Conservation (phyloP, 2,329 filamentous ascomycete species). For the Calonectria multiphialidica region DNA sequence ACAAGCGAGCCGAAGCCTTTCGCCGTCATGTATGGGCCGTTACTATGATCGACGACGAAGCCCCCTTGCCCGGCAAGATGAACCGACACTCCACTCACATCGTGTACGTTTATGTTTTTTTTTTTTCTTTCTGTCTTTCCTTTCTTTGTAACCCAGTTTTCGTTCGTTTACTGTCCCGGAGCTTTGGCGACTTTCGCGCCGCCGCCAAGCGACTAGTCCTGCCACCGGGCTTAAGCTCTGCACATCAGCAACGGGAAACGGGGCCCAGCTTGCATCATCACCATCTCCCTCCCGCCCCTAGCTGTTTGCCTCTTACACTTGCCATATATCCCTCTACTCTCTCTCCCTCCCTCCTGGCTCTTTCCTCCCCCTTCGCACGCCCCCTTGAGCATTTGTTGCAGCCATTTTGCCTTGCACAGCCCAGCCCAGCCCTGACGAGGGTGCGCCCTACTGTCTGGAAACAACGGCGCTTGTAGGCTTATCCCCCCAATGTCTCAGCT, state of each 20-base stretch:
- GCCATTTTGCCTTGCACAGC: neutral
- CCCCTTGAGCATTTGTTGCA: neutral
- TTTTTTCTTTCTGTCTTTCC: slow-evolving; percentile 15
- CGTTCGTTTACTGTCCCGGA: slow-evolving; percentile 10
- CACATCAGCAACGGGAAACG: slow-evolving; percentile 3
- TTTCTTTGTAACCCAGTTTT: neutral
- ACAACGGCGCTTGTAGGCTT: slow-evolving; percentile 12
- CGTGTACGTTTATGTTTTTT: slow-evolving; percentile 35
- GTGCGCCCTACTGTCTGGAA: slow-evolving; percentile 1
- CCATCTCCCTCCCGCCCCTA: slow-evolving; percentile 6
- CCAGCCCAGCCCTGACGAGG: neutral
- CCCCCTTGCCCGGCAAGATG: slow-evolving; percentile 28
- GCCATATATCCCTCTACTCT: neutral
- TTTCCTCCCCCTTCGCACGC: neutral
- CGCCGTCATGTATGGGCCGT: slow-evolving; percentile 42
- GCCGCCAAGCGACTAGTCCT: slow-evolving; percentile 12
- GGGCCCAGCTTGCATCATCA: neutral
- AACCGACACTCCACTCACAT: slow-evolving; percentile 36
- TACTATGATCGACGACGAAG: slow-evolving; percentile 44
- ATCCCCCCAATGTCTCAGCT: slow-evolving; percentile 28
- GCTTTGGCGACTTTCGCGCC: slow-evolving; percentile 14
- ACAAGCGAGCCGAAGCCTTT: slow-evolving; percentile 43
- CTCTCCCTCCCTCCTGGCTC: no score
- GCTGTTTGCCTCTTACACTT: neutral
- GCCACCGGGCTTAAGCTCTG: slow-evolving; percentile 4